These are phyloP conservation scores for Trichoderma brevicompactum DNA, from an alignment of 2,329 filamentous ascomycete species.

Conservation along the genomic window DNA sequence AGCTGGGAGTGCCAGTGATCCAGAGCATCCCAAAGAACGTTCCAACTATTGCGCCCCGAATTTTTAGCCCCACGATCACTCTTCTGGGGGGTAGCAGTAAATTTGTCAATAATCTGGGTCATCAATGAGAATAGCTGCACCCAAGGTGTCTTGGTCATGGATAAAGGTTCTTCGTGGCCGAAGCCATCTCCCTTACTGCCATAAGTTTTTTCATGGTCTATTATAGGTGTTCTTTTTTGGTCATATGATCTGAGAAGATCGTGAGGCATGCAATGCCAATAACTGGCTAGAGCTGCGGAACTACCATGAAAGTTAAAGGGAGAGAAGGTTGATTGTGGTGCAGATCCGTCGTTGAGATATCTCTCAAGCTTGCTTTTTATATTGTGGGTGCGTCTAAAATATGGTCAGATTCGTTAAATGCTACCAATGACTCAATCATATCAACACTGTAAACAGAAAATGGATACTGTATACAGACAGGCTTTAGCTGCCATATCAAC, in stretches of 20 bases:
- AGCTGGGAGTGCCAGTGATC: conserved; percentile 8
- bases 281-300: conserved; percentile 14
- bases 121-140: background rate
- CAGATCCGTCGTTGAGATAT: background rate
- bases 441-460: too few relatives aligned
- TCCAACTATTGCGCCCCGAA: background rate
- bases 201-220: background rate
- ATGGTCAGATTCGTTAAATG: background rate
- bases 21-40: conserved; percentile 7
- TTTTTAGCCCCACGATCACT: background rate
- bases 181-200: too few relatives aligned
- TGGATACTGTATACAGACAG: too few relatives aligned
- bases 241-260: conserved; percentile 12
- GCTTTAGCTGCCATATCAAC: too few relatives aligned
- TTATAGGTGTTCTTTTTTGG: background rate
- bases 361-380: background rate
- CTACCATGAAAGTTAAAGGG: background rate
- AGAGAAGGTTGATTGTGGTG: background rate
- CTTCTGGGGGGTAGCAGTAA: background rate
- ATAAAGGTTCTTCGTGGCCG: background rate
- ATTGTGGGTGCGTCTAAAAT: background rate
- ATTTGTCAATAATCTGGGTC: background rate
- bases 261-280: conserved; percentile 15
- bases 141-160: background rate
- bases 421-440: background rate